phyloP scores from a whole-genome alignment of 192 early-diverging fungal genomes.

The Coemansia sp. region DNA sequence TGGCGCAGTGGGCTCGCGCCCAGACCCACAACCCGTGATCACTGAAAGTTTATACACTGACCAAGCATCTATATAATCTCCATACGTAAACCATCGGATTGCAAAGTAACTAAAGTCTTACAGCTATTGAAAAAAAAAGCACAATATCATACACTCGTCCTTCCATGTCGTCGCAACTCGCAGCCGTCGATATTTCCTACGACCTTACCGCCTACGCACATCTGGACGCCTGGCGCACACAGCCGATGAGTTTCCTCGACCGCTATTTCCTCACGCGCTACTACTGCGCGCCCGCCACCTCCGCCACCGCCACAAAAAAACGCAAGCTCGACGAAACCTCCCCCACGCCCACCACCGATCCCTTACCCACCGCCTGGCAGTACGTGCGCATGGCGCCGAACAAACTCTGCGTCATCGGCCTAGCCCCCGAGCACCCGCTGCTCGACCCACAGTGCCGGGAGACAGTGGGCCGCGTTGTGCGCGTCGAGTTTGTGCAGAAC shows the following conservation, averaged over 20 bases:
- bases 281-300: slow-evolving; percentile 14
- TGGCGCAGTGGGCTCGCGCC: slow-evolving; percentile 25
- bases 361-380: slow-evolving; percentile 25
- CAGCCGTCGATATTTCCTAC: slow-evolving; percentile 24
- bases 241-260: slow-evolving; percentile 21
- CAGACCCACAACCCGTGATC: too few relatives aligned
- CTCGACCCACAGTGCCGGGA: slow-evolving; percentile 6
- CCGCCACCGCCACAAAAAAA: slow-evolving; percentile 6
- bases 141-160: too few relatives aligned
- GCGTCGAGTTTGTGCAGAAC: too few relatives aligned
- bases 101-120: too few relatives aligned
- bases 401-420: slow-evolving; percentile 35
- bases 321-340: slow-evolving; percentile 26
- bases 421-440: slow-evolving; percentile 33
- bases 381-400: slow-evolving; percentile 38
- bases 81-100: too few relatives aligned
- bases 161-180: too few relatives aligned
- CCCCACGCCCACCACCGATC: background rate
- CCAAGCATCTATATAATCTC: too few relatives aligned
- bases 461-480: slow-evolving; percentile 6
- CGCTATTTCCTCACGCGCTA: slow-evolving; percentile 32
- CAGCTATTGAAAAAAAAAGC: too few relatives aligned
- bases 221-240: slow-evolving; percentile 13
- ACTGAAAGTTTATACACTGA: too few relatives aligned
- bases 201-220: slow-evolving; percentile 26